Conservation (phyloP, 148 eudicot species). For the Persicaria maculosa region DNA sequence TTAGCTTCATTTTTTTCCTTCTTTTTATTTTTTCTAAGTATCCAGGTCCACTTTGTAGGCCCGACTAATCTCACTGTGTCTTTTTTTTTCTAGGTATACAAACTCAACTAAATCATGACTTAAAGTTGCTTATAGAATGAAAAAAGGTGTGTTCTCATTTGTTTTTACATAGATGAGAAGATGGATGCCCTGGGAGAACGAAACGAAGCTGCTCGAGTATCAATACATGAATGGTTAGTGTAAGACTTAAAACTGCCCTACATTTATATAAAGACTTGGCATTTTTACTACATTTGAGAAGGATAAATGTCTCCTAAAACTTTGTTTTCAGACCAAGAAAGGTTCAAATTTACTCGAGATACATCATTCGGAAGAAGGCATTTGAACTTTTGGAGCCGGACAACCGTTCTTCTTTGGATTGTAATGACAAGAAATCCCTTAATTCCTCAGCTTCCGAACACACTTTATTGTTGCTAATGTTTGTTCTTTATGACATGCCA, state of each 20-base stretch:
- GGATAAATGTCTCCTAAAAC: neutral
- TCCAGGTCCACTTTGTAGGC: neutral
- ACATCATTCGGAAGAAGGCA: constrained; percentile 38
- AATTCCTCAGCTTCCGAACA: neutral
- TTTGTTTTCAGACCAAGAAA: constrained; percentile 42
- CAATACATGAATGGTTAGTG: constrained; percentile 44
- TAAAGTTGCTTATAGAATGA: neutral
- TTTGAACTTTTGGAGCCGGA: constrained; percentile 28
- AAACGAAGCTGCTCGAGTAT: constrained; percentile 47
- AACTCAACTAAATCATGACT: neutral
- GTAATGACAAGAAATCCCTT: constrained; percentile 20
- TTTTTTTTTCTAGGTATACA: neutral
- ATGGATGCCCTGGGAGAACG: constrained; percentile 62
- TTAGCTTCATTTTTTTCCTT: neutral
- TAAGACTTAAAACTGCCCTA: neutral
- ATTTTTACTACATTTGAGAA: neutral
- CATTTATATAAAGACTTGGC: neutral
- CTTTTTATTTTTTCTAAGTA: neutral
- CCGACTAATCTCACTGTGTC: neutral
- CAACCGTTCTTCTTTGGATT: constrained; percentile 24
- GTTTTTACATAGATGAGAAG: constrained; percentile 40
- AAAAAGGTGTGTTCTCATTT: neutral
- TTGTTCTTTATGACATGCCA: neutral
- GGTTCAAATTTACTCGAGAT: constrained; percentile 35
- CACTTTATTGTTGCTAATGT: neutral